Evolutionary conservation across 768 basidiomycete genomes (phyloP).

Genomic region (Kwoniella shandongensis): DNA sequence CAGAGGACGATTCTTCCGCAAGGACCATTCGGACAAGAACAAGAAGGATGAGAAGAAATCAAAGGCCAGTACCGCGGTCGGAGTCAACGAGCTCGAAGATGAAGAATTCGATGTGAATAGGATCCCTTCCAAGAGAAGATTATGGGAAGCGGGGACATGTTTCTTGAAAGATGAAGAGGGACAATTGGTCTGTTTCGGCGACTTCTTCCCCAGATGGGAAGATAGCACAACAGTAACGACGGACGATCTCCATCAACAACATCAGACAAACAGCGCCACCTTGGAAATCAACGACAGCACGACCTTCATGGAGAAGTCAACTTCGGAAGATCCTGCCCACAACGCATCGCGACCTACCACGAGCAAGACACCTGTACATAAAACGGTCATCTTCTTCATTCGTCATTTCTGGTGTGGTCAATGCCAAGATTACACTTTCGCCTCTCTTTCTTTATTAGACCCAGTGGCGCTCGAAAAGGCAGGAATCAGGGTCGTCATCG

Average conservation of each 20-base stretch:
- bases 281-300: too few relatives aligned
- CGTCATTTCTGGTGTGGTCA: constrained; percentile 53
- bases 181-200: constrained; percentile 36
- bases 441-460: constrained; percentile 45
- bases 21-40: constrained; percentile 15
- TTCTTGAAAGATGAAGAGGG: constrained; percentile 46
- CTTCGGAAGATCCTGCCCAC: too few relatives aligned
- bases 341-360: too few relatives aligned
- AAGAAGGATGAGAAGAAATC: constrained; percentile 4
- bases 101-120: constrained; percentile 42
- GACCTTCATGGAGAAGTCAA: too few relatives aligned
- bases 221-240: neutral
- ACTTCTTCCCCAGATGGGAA: constrained; percentile 33
- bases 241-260: neutral
- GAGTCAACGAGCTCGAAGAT: constrained; percentile 9
- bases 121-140: constrained; percentile 30
- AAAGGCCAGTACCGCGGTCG: neutral
- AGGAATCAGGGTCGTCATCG: constrained; percentile 46
- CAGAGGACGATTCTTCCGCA: neutral
- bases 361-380: constrained; percentile 20
- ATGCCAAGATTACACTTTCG: constrained; percentile 52
- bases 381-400: constrained; percentile 53
- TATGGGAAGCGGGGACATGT: constrained; percentile 50
- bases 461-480: constrained; percentile 39
- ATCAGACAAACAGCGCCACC: too few relatives aligned